Evolutionary conservation across 768 basidiomycete species (phyloP), one percentile per base, ranked within the genome.

Genomic region (Panaeolus cyanescens): DNA sequence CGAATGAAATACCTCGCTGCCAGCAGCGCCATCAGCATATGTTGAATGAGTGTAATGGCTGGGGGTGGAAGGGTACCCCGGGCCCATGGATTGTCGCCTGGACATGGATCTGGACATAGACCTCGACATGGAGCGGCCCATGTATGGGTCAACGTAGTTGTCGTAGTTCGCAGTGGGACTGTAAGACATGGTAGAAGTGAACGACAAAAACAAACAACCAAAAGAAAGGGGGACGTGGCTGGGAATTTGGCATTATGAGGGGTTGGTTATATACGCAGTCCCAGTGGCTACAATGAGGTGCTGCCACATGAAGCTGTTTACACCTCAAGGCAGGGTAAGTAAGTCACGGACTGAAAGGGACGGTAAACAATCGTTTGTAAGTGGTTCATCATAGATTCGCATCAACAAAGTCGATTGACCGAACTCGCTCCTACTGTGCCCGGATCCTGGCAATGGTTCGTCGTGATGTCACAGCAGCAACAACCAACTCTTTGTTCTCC

Each of bases 81-180:
- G 79, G 32, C 70, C 74, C 61, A 79, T 77, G 59, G 75, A 81
- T 61, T 72, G 79, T 39, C 75, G 74, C 53, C 78, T 77, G 59
- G 79, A 79, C 32, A 62, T 31, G 32, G 64, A 62, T 36, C 64
- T 34, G 12, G 66, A 67, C 59, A 71, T 55, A 30, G 68, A 65
- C 32, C 70, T 55, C 13, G 69, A 70, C 45, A 70, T 45, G 31
- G 68, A 66, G n/a, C 70, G 66, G 42, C 65, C 65, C 53, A 62
- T 58, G 59, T 71, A 69, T 40, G 70, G 66, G 53, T 68, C 69
- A 28, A 54, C 59, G 42, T 71, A 71, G 25, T 63, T 61, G 42
- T 70, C 69, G 57, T 66, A 70, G 30, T 67, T 66, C 4, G n/a
- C n/a, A n/a, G 45, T 50, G 32, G 63, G 32, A 59, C 64, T 64